Percentiles rank a stretch among this genome's conserved stretches.
These are phyloP conservation scores for Miscanthus lutarioriparius DNA, from an alignment of 176 grass and related monocot species.

Conservation along the genomic window DNA sequence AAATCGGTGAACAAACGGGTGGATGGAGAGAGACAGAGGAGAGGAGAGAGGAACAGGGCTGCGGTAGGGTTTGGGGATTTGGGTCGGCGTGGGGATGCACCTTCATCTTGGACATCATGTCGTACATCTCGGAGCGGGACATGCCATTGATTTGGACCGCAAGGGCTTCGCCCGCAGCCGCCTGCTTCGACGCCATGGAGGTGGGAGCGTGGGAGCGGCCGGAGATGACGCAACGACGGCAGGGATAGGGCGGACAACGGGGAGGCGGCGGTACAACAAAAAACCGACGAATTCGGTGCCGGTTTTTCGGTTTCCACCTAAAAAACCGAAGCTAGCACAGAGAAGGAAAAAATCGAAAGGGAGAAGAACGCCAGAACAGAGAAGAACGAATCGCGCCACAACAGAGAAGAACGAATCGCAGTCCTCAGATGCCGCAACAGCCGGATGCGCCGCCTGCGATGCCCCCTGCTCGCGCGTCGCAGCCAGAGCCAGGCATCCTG, in stretches of 20 bases:
- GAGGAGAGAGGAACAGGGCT: not conserved
- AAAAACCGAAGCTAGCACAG: no score
- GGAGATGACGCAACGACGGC: slow-evolving; percentile 11
- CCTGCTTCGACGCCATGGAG: slow-evolving; percentile 61
- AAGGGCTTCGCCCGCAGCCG: slow-evolving; percentile 56
- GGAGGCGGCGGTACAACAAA: no score
- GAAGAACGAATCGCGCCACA: no score
- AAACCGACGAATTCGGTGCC: no score
- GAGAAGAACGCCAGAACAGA: no score
- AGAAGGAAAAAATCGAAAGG: no score
- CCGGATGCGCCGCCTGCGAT: no score
- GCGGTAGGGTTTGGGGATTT: slow-evolving; percentile 36
- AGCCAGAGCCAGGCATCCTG: no score
- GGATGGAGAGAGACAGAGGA: not conserved
- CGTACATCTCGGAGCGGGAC: slow-evolving; percentile 81
- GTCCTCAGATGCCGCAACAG: no score
- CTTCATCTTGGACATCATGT: slow-evolving; percentile 93
- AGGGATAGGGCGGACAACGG: not conserved
- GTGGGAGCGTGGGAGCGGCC: not conserved
- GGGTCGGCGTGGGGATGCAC: not conserved
- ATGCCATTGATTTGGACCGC: slow-evolving; percentile 67
- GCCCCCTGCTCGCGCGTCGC: no score
- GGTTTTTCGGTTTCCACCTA: no score
- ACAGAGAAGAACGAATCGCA: no score
- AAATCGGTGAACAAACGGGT: not conserved